Evolutionary conservation across 164 flowering plant genomes (phyloP).

Genomic region (Cinnamomum micranthum): DNA sequence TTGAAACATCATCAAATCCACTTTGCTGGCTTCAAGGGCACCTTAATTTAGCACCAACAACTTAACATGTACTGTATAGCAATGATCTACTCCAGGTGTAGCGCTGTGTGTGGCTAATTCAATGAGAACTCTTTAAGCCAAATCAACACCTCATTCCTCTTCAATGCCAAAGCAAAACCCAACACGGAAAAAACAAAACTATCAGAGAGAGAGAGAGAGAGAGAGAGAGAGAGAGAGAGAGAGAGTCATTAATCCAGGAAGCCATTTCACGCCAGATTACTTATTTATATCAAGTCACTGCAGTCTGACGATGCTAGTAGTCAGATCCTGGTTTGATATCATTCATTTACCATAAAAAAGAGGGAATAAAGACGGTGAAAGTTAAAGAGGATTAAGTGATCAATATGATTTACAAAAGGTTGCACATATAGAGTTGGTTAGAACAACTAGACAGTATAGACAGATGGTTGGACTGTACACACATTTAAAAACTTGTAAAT

Average conservation of each 20-base stretch:
- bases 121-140: constrained; percentile 56
- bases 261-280: too few species aligned
- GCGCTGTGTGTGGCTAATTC: constrained; percentile 24
- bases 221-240: constrained; percentile 5
- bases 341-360: too few species aligned
- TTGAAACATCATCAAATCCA: neutral
- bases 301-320: neutral
- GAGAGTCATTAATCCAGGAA: neutral
- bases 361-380: neutral
- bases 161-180: constrained; percentile 9
- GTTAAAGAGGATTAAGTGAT: neutral
- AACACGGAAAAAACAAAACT: neutral
- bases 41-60: neutral
- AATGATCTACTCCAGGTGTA: neutral
- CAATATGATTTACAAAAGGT: neutral
- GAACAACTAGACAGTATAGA: neutral
- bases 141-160: constrained; percentile 51
- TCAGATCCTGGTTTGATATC: neutral
- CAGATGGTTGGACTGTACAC: neutral
- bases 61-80: neutral
- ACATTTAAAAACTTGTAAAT: too few species aligned
- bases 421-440: neutral
- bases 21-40: neutral
- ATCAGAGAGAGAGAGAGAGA: neutral
- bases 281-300: neutral